A percentile compares a stretch with the other conserved stretches of the same genome.
Conservation (phyloP, 116 monocot species). For the Iris pallida region DNA sequence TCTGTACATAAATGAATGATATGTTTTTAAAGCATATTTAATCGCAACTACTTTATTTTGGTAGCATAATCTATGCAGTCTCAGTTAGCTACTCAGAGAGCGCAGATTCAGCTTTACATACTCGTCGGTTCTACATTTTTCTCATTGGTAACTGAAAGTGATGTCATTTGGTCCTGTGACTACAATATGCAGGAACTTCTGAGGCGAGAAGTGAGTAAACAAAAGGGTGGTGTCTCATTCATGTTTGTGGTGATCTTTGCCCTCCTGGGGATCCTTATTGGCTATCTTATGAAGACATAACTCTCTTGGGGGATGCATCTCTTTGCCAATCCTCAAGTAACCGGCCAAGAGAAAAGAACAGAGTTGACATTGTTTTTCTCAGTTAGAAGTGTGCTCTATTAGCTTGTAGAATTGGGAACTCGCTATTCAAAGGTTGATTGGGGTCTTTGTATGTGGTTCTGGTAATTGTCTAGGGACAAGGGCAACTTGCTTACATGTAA, state of each 20-base stretch:
- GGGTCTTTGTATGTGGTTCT: too few species aligned
- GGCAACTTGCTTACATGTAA: too few species aligned
- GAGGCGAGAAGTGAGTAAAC: conserved; percentile 44
- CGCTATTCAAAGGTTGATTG: background rate
- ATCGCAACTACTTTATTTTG: too few species aligned
- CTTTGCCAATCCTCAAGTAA: background rate
- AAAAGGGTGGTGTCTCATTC: conserved; percentile 54
- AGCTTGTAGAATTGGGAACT: background rate
- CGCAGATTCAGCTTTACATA: too few species aligned
- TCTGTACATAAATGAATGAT: too few species aligned
- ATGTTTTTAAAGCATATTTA: too few species aligned
- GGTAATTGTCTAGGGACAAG: too few species aligned
- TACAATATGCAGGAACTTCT: conserved; percentile 43
- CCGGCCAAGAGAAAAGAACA: background rate
- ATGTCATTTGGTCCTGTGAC: too few species aligned
- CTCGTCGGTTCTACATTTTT: too few species aligned
- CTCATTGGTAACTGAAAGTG: too few species aligned
- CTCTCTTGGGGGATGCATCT: background rate
- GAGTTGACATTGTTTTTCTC: background rate
- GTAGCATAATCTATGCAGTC: too few species aligned
- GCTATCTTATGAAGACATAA: conserved; percentile 59
- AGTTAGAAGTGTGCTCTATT: background rate
- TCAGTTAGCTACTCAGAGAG: too few species aligned
- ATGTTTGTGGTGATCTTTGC: conserved; percentile 44
- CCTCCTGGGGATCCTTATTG: conserved; percentile 49